phyloP scores from a whole-genome alignment of 176 grass and related monocot genomes.

The Saccharum officinarum region DNA sequence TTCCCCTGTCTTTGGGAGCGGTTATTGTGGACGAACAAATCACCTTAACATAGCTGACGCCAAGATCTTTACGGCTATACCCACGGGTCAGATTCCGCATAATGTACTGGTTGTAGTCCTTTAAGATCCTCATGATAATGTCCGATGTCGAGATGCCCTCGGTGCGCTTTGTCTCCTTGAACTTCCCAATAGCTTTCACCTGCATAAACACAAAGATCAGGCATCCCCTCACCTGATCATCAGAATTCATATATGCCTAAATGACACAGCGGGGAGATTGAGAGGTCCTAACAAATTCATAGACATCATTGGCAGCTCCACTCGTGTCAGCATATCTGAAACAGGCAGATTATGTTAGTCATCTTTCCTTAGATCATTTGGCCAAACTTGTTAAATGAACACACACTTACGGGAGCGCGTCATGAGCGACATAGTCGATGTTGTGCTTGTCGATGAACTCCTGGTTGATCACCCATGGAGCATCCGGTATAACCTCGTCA shows the following conservation, averaged over 20 bases:
- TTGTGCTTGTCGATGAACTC: conserved; percentile 75
- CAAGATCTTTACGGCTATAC: conserved; percentile 78
- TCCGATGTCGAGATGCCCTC: conserved; percentile 88
- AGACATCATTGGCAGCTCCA: conserved; percentile 87
- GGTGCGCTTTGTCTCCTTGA: conserved; percentile 88
- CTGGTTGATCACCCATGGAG: conserved; percentile 66
- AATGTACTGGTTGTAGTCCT: conserved; percentile 93
- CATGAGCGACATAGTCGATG: conserved; percentile 71
- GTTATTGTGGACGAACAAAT: neutral
- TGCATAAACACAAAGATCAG: conserved; percentile 32
- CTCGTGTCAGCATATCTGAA: conserved; percentile 86
- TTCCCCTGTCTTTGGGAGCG: neutral
- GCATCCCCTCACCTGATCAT: neutral
- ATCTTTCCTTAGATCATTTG: neutral
- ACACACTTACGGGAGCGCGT: conserved; percentile 65
- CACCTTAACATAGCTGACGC: conserved; percentile 87
- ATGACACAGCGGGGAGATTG: neutral
- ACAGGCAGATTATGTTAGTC: neutral
- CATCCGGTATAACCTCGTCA: conserved; percentile 78
- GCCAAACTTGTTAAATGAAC: neutral
- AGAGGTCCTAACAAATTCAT: conserved; percentile 66
- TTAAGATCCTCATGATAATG: conserved; percentile 94
- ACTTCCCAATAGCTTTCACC: conserved; percentile 79
- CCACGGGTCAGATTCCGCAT: conserved; percentile 80
- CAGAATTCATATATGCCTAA: neutral